These are phyloP conservation scores for Xerocomellus chrysenteron DNA, from an alignment of 768 basidiomycete genomes.

Conservation along the genomic window DNA sequence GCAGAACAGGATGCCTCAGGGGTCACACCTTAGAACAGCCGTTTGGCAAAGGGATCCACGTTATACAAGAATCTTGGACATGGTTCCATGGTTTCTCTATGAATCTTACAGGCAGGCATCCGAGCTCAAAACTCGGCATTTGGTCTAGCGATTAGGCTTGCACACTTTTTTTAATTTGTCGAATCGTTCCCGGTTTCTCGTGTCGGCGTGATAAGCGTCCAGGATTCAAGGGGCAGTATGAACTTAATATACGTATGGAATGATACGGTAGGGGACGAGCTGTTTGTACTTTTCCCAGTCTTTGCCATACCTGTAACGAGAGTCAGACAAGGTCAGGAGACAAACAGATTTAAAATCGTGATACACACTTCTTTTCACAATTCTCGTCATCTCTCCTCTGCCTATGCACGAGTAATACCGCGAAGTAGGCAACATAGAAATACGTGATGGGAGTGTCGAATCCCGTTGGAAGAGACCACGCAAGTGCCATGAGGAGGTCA, in stretches of 20 bases:
- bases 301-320: constrained; percentile 69
- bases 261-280: constrained; percentile 80
- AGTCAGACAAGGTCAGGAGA: neutral
- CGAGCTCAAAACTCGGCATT: no score
- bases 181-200: neutral
- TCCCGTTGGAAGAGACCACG: constrained; percentile 93
- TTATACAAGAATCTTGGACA: no score
- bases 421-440: constrained; percentile 91
- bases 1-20: no score
- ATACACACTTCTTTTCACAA: constrained; percentile 79
- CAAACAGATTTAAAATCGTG: neutral
- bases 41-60: no score
- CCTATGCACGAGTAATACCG: constrained; percentile 84
- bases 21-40: no score
- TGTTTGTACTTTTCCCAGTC: constrained; percentile 93
- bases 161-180: neutral
- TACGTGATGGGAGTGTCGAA: constrained; percentile 93
- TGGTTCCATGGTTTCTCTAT: no score
- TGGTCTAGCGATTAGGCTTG: neutral
- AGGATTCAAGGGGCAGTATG: neutral
- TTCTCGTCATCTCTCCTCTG: constrained; percentile 90
- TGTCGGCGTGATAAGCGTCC: neutral
- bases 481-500: constrained; percentile 84
- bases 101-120: no score
- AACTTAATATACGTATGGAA: constrained; percentile 75